These are phyloP conservation scores for Trichoderma afroharzianum DNA, from an alignment of 2,329 filamentous ascomycete genomes.

Conservation along the genomic window DNA sequence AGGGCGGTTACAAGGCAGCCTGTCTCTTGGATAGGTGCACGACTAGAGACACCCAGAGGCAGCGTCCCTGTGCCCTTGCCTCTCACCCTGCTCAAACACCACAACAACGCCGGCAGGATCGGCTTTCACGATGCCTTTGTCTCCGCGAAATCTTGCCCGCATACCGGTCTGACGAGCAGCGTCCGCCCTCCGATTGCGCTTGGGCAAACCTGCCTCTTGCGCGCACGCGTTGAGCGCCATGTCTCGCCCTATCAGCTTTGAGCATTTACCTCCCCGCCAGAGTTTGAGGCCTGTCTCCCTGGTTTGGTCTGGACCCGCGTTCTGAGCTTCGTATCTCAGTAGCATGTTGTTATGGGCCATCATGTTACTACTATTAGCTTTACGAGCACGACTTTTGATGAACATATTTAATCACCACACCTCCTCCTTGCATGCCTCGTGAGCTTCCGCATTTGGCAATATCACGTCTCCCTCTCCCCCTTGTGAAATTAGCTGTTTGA, in stretches of 20 bases:
- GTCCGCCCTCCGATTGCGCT: neutral
- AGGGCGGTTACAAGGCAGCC: neutral
- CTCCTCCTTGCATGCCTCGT: slow-evolving; percentile 13
- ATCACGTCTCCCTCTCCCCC: neutral
- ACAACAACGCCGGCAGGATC: slow-evolving; percentile 4
- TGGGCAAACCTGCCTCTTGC: neutral
- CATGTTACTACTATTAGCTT: neutral
- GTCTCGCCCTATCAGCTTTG: neutral
- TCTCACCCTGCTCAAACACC: neutral
- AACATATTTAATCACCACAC: neutral
- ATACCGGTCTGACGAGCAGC: slow-evolving; percentile 1
- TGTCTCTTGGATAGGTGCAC: neutral
- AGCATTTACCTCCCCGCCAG: neutral
- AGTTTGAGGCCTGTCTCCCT: neutral
- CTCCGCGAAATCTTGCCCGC: slow-evolving; percentile 5
- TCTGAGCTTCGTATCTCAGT: neutral
- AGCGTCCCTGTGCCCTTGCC: neutral
- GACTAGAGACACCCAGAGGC: neutral
- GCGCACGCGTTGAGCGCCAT: neutral
- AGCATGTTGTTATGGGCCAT: neutral
- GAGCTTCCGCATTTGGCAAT: slow-evolving; percentile 10
- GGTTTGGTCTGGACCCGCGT: neutral
- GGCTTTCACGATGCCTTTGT: slow-evolving; percentile 18
- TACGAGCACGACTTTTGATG: slow-evolving; percentile 2
- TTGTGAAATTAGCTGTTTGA: neutral